Evolutionary conservation across 192 early-diverging fungal genomes (phyloP).

Genomic region (Linnemannia schmuckeri): DNA sequence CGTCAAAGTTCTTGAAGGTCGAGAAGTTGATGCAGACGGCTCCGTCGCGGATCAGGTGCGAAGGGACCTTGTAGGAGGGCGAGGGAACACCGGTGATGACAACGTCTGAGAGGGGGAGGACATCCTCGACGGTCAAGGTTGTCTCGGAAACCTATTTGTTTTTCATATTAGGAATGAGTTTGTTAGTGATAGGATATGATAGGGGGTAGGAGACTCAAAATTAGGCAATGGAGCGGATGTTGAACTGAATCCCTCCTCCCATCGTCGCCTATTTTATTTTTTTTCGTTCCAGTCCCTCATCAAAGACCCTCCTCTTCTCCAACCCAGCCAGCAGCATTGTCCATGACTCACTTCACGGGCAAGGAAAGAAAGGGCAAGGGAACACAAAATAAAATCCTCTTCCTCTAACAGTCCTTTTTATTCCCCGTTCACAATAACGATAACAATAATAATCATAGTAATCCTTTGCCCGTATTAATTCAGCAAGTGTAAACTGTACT

Average conservation of each 20-base stretch:
- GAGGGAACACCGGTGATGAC: slow-evolving; percentile 98
- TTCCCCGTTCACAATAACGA: too few relatives aligned
- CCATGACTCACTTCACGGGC: background rate
- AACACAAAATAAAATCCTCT: too few relatives aligned
- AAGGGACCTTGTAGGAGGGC: slow-evolving; percentile 88
- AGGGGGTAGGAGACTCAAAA: background rate
- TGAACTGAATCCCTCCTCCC: background rate
- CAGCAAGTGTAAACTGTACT: too few relatives aligned
- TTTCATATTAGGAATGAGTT: background rate
- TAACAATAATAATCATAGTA: too few relatives aligned
- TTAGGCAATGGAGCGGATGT: background rate
- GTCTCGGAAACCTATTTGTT: slow-evolving; percentile 76
- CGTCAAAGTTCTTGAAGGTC: slow-evolving; percentile 93
- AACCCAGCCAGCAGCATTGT: background rate
- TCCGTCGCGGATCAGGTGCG: slow-evolving; percentile 92
- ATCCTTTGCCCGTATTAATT: too few relatives aligned
- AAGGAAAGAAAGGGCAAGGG: background rate
- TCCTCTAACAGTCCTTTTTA: too few relatives aligned
- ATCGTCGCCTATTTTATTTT: background rate
- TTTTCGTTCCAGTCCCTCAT: background rate
- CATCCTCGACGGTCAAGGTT: slow-evolving; percentile 79
- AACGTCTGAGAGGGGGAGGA: slow-evolving; percentile 90
- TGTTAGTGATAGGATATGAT: background rate
- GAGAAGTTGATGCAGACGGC: slow-evolving; percentile 98
- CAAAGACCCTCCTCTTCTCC: background rate